Base-by-base conservation (phyloP, 805 yeast genomes). In the Candida lessepsii region DNA sequence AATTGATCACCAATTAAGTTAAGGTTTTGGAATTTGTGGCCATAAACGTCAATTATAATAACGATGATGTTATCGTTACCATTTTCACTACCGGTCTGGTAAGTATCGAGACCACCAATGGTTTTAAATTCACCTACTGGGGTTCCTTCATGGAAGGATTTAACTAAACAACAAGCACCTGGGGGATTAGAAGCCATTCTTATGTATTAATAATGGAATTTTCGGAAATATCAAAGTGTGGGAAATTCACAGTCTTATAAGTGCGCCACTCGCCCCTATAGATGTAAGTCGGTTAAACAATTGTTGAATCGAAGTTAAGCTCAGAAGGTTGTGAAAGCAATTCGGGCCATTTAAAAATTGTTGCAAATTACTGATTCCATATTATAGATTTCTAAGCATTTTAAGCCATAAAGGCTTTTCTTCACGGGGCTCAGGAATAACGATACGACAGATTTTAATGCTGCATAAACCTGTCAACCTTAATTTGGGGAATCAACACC, bases 41-140 rank as follows among this genome's bases (percentile, higher is more conserved):
- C 96, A 45, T 58, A 78, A 34, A 88, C 66, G 56, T 89, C 96
- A 30, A 93, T 73, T 29, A 81, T 45, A 33, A 87, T 72, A 19
- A 86, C 78, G 17, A 86, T 60, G 31, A 80, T 67, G 44, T 74
- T 72, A 17, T 74, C 71, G 19, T 51, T 45, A 5, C 61, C 55
- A 39, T 55, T 29, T 19, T 53, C 52, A 11, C 41, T 41, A 29
- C 70, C 71, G 10, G 53, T 47, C 28, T 51, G 53, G 42, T 65
- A 65, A 25, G 69, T 55, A 32, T 55, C 58, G 20, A 73, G 47
- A 10, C 79, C 82, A 41, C 56, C 65, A 5, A 78, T 39, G 9
- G 65, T 62, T 25, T 59, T 47, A 44, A 62, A 58, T 2, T 47
- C 39, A 24, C 87, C 87, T 9, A 39, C 48, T 20, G 81, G 68